Evolutionary conservation across 441 rosid genomes (phyloP), one percentile per base, ranked within the genome.

Genomic region (Syzygium syzygioides): DNA sequence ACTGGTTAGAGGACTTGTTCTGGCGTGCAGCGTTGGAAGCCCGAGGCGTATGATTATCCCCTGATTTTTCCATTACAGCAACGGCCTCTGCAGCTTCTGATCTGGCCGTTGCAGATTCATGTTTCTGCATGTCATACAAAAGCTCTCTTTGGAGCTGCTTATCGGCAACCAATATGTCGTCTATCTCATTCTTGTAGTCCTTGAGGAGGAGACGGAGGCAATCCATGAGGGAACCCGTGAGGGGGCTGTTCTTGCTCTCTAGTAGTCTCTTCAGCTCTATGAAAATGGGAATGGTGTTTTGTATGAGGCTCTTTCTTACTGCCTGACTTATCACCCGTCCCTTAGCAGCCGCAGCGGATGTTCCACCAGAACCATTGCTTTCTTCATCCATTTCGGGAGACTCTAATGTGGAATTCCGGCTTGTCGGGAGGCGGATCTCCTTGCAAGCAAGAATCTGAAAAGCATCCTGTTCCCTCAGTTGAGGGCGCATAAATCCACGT

Each of bases 101-200:
- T 92, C 92, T 92, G 68, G 94, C 95, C 94, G 93, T 95, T 84
- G 92, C 93, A 55, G 97, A 91, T 90, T 98, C 99, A 83, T 97
- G 94, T 87, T 93, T 96, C 91, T 97, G 96, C 95, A 96, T 97
- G 87, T 98, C 99, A 55, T 97, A 96, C 14, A 95, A 85, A 26
- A 97, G 99, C 93, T 98, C 99, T 89, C 94, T 98, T 94, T 94
- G 99, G 25, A 98, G 98, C 93, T 97, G 99, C 92, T 94, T 95
- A 89, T 98, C 99, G 1, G 99, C 99, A 28, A 97, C 93, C 86
- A 97, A 86, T 89, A 98, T 97, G 86, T 98, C 99, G 64, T 97
- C 99, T 55, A 98, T 96, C 94, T 97, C 99, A 48, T 92, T 97
- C 91, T 96, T 98, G 94, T 96, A 98, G 93, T 98, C 99, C 91